Evolutionary conservation across 2,329 filamentous ascomycete species (phyloP).

Genomic region (Xylaria sp.): DNA sequence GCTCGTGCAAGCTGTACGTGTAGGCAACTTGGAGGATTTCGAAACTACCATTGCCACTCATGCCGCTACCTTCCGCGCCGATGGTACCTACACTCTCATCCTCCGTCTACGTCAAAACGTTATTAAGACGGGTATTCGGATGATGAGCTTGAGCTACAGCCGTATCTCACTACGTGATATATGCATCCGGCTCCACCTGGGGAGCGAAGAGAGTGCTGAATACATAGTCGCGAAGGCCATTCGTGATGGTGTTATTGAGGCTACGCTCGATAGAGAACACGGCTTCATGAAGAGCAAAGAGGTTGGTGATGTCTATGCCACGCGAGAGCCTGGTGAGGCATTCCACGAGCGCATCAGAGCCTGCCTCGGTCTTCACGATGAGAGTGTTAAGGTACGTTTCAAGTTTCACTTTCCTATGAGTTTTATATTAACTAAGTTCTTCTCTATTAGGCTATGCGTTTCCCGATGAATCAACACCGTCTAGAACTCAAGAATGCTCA

Average conservation of each 20-base stretch:
- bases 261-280: conserved; percentile 84
- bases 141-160: conserved; percentile 98
- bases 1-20: conserved; percentile 88
- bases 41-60: conserved; percentile 78
- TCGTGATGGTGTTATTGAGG: conserved; percentile 93
- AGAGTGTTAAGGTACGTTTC: conserved; percentile 83
- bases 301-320: conserved; percentile 91
- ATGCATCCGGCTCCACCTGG: conserved; percentile 87
- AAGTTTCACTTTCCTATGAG: background rate
- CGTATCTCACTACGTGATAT: conserved; percentile 96
- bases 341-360: conserved; percentile 96
- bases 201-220: conserved; percentile 94
- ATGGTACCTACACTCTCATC: conserved; percentile 93
- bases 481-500: conserved; percentile 97
- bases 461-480: conserved; percentile 98
- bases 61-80: conserved; percentile 79
- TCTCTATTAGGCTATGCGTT: conserved; percentile 76
- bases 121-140: conserved; percentile 97
- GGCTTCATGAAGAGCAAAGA: conserved; percentile 99
- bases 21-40: conserved; percentile 94
- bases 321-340: conserved; percentile 88
- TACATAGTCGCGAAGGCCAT: conserved; percentile 99
- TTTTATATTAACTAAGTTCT: conserved; percentile 26
- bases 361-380: conserved; percentile 86
- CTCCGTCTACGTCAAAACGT: conserved; percentile 94